These are phyloP conservation scores for Penicillium odoratum DNA, from an alignment of 495 filamentous ascomycete genomes.

Conservation along the genomic window DNA sequence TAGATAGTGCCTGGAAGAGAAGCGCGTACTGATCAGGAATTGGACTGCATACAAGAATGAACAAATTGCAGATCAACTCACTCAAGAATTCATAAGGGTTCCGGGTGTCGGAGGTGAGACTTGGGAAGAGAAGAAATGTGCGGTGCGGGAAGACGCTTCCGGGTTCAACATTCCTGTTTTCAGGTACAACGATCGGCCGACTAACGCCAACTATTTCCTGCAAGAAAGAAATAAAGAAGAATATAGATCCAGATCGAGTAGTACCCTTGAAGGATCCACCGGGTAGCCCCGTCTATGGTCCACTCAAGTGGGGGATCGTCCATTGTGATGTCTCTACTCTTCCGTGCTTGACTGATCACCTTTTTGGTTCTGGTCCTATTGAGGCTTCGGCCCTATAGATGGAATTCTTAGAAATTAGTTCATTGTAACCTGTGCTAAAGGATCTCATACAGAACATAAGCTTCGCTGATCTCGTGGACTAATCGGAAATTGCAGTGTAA, in stretches of 20 bases:
- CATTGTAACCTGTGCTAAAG: no score
- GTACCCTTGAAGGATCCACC: slow-evolving; percentile 2
- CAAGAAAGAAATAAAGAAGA: neutral
- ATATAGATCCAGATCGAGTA: neutral
- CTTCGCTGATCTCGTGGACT: no score
- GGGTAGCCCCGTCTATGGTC: neutral
- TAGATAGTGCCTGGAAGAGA: neutral
- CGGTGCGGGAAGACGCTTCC: slow-evolving; percentile 14
- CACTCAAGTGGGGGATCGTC: slow-evolving; percentile 5
- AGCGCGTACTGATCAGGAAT: slow-evolving; percentile 4
- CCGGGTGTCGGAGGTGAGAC: neutral
- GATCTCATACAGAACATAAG: no score
- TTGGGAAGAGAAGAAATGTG: neutral
- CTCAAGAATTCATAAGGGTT: neutral
- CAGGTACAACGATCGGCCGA: slow-evolving; percentile 1
- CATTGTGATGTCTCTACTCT: neutral
- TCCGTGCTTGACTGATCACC: no score
- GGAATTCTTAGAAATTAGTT: no score
- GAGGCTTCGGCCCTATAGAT: no score
- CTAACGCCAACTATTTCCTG: neutral
- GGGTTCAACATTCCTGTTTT: neutral
- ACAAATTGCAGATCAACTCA: slow-evolving; percentile 1
- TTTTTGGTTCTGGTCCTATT: no score
- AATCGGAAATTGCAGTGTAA: no score
- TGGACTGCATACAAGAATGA: slow-evolving; percentile 1